Evolutionary conservation across 2,329 filamentous ascomycete genomes (phyloP), one percentile per base, ranked within the genome.

Genomic region (Colletotrichum salicis): DNA sequence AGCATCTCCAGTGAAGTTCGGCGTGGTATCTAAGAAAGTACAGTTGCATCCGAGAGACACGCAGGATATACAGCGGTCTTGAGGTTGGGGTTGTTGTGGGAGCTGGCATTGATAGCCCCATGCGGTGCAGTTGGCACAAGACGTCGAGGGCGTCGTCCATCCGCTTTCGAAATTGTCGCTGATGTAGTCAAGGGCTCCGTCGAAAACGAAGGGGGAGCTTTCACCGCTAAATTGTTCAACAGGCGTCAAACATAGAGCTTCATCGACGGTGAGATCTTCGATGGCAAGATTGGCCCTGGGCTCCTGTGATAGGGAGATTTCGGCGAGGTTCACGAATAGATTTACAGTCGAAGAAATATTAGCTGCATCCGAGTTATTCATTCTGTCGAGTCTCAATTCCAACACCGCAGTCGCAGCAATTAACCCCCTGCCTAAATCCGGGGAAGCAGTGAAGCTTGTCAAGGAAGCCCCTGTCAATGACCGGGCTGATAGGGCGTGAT

Each of bases 51-150:
- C 63, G 51, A 70, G 63, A 41, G 67, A 70, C 19, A 57, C 51
- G 31, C 67, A 70, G 11, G 67, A 56, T 22, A 67, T 51, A 57
- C 63, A 67, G 27, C 67, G 57, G 24, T 63, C 29, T 60, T 62
- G 63, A 13, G 63, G 45, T 37, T 62, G 35, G 24, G 22, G 29
- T 57, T 70, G 56, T 57, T 51, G 62, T 19, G 63, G 35, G 13
- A 51, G 56, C 37, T 70, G 57, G 12, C 63, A 70, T 37, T 62
- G 67, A 24, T 67, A 67, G 35, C 63, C 67, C 63, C 67, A 70
- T n/a, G 67, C n/a, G 13, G 65, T 70, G 22, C 67, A 70, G 51
- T 67, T 70, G 67, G 56, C 45, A 41, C 63, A 70, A 1, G 67
- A 61, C 1, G 67, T 51, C 7, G 51, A 31, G 19, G 67, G 67